Percentiles rank a stretch among this genome's conserved stretches.
Conservation (phyloP, 345 rosid genomes). For the Linum trigynum region DNA sequence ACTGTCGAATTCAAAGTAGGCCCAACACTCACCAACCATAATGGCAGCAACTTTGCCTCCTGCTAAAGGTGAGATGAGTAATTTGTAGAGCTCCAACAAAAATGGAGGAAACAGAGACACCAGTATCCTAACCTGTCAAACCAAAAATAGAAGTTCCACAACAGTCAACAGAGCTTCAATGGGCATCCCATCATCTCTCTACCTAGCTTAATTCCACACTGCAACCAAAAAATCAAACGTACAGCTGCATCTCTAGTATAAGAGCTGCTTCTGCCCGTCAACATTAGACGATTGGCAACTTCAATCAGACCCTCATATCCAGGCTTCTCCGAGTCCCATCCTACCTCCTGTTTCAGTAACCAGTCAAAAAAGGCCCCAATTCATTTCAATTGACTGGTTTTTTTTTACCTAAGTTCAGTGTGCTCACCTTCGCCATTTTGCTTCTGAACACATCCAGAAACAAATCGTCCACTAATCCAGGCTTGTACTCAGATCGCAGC, state of each 20-base stretch:
- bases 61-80: slow-evolving; percentile 57
- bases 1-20: background rate
- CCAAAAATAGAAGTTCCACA: background rate
- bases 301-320: slow-evolving; percentile 80
- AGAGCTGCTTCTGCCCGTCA: slow-evolving; percentile 43
- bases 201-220: background rate
- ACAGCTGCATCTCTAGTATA: slow-evolving; percentile 68
- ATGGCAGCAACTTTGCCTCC: slow-evolving; percentile 67
- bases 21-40: slow-evolving; percentile 74
- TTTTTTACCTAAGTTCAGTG: background rate
- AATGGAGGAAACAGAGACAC: slow-evolving; percentile 71
- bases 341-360: slow-evolving; percentile 54
- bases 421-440: slow-evolving; percentile 62
- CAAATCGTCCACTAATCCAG: slow-evolving; percentile 43
- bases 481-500: slow-evolving; percentile 34
- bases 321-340: slow-evolving; percentile 83
- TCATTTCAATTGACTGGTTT: background rate
- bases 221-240: background rate
- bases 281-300: slow-evolving; percentile 56
- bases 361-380: background rate
- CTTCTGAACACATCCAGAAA: slow-evolving; percentile 56
- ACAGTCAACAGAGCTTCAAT: background rate
- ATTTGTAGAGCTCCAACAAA: slow-evolving; percentile 51
- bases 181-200: background rate
- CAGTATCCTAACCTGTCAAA: slow-evolving; percentile 54